Base-by-base conservation (phyloP, 495 filamentous ascomycete species). In the Talaromyces adpressus region DNA sequence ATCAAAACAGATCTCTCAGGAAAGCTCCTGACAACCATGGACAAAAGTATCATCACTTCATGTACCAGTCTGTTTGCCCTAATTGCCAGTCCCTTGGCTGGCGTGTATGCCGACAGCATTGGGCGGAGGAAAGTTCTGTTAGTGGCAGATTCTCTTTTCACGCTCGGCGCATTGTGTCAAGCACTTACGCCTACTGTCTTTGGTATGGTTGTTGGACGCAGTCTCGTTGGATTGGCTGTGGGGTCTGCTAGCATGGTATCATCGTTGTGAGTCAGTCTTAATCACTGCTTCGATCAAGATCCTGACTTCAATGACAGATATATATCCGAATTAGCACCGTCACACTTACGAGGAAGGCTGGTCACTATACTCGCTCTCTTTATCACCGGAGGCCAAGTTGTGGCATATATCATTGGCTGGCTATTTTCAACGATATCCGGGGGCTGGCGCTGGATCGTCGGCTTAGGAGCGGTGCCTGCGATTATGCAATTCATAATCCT, bases 401-500 rank as follows among this genome's bases (percentile, higher is more conserved):
- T 94, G 16, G 91, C 92, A 6, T 97, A 97, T 69, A 71, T 92
- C 25, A 75, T 90, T 45, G 91, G 85, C 2, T 95, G 84, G 86
- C 70, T 80, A 8, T 88, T 82, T 49, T 83, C 79, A 18, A 78
- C 80, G n/a, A 77, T 81, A 62, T 69, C 74, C 41, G 84, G 82
- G 14, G 91, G 89, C 22, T 97, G 93, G 93, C 78, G 92, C 62
- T 95, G 89, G 86, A 90, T 95, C 81, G 91, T 97, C 1, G 93
- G 93, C 0, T 75, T 97, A 9, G 93, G 93, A 2, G 91, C 89
- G 27, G 60, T 87, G 57, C 93, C 93, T 0, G 92, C 92, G 6
- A 75, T 84, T 3, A 62, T 91, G 7, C 92, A 96, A 71, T 82
- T 84, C 39, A 67, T 79, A 0, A 71, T 92, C 23, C 75, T 96